Base-by-base conservation (phyloP, 1,284 basidiomycete species). In the Ceratobasidium papillatum region DNA sequence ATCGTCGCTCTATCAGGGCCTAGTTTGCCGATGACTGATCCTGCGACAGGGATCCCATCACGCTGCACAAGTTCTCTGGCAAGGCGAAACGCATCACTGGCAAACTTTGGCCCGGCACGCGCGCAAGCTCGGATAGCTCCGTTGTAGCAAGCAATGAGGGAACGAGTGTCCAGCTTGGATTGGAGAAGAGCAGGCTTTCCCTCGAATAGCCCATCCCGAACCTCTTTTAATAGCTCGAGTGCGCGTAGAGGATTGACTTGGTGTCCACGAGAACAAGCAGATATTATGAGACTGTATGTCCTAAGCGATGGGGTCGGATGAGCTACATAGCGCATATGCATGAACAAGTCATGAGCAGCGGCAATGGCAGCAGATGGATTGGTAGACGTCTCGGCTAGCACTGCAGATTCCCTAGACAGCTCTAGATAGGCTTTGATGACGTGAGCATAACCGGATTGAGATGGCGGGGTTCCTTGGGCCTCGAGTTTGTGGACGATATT, bases 251-350 rank as follows among this genome's bases (percentile, higher is more conserved):
- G 93, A 78, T 97, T 92, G 1, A 91, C 88, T 43, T 85, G 83
- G 1, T 81, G 79, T 0, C 84, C 78, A 47, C 86, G 83, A 0
- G 91, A 92, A 78, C 97, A 99, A 0, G 94, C 92, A 0, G 88
- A 86, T 78, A 99, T 96, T 94, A 99, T 98, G 32, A 89, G 81
- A 0, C 91, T 88, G 82, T 96, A 99, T 4, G 96, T 83, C 19
- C 87, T 82, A 1, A 86, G 85, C 76, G 93, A 90, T 0, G 97
- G 96, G 1, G 85, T 83, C 0, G 95, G 90, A 80, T 99, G 95
- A 0, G 96, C 94, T 5, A 93, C 91, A 71, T 98, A 94, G 68
- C 98, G 94, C 94, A 98, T 98, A 81, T 99, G 96, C 1, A 93
- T 85, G 81, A 95, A 99, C 30, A 99, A 86, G 79, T 98, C 94